Evolutionary conservation across 495 filamentous ascomycete species (phyloP).

Genomic region (Haplographium delicatum): DNA sequence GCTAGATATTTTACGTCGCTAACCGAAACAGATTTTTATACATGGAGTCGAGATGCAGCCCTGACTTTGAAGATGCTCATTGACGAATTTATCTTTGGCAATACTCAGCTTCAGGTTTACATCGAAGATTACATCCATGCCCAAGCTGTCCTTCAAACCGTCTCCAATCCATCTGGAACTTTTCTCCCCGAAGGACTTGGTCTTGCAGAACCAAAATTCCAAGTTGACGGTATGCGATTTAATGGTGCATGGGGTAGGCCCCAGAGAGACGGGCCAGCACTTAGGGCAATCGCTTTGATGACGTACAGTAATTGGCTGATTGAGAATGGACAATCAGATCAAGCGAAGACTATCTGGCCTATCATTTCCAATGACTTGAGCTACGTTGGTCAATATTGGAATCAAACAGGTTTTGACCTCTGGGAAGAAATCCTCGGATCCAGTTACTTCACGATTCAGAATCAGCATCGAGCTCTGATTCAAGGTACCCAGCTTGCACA

Average conservation of each 20-base stretch:
- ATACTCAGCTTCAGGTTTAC: conserved; percentile 33
- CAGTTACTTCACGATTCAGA: conserved; percentile 57
- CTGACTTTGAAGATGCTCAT: conserved; percentile 51
- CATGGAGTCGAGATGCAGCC: conserved; percentile 57
- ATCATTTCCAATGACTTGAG: conserved; percentile 52
- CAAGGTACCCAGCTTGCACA: conserved; percentile 25
- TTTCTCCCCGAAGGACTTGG: conserved; percentile 41
- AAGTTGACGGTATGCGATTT: conserved; percentile 48
- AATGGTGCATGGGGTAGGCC: conserved; percentile 57
- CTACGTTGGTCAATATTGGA: conserved; percentile 42
- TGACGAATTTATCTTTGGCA: conserved; percentile 41
- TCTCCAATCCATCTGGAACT: conserved; percentile 49
- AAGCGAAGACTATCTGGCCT: conserved; percentile 41
- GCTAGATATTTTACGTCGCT: neutral
- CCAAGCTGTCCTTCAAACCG: conserved; percentile 47
- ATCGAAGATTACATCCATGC: conserved; percentile 51
- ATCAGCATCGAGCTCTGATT: conserved; percentile 40
- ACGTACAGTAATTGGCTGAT: conserved; percentile 34
- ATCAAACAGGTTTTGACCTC: conserved; percentile 42
- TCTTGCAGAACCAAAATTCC: conserved; percentile 58
- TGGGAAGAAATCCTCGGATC: conserved; percentile 51
- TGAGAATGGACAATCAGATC: conserved; percentile 24
- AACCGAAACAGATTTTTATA: conserved; percentile 48
- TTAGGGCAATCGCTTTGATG: conserved; percentile 43
- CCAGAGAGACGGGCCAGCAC: conserved; percentile 56